phyloP scores from a whole-genome alignment of 768 basidiomycete species.

The Botryobasidium botryosum region DNA sequence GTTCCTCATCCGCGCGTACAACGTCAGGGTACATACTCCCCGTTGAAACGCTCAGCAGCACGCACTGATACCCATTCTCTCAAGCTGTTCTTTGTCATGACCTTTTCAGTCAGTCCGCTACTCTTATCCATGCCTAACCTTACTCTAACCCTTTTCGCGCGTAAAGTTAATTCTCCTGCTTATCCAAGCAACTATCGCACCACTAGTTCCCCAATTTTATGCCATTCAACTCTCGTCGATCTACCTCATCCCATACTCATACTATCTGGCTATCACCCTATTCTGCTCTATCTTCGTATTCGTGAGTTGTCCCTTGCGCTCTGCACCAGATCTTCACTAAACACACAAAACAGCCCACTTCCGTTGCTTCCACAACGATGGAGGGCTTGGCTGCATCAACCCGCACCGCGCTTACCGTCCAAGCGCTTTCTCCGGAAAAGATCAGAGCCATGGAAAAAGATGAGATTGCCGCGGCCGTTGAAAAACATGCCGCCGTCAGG shows the following conservation, averaged over 20 bases:
- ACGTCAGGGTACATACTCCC: too few species aligned
- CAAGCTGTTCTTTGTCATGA: conserved; percentile 8
- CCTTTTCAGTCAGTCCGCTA: not conserved
- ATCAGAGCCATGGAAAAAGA: conserved; percentile 1
- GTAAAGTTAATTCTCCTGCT: not conserved
- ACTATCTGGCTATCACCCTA: conserved; percentile 2
- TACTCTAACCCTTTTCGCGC: too few species aligned
- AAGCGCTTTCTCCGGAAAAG: not conserved
- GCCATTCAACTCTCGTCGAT: not conserved
- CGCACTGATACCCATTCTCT: too few species aligned
- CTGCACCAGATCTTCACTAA: not conserved
- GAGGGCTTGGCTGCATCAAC: too few species aligned
- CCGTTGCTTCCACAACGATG: not conserved
- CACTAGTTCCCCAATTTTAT: conserved; percentile 4
- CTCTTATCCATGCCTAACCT: too few species aligned
- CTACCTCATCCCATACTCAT: conserved; percentile 4
- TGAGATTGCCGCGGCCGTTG: conserved; percentile 1
- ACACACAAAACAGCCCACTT: not conserved
- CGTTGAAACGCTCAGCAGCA: too few species aligned
- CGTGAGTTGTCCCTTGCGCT: not conserved
- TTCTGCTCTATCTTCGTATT: not conserved
- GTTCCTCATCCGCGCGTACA: conserved; percentile 4
- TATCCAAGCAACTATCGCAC: conserved; percentile 4
- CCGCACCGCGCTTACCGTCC: not conserved
- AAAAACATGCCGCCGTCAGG: not conserved